Conservation (phyloP, 1,284 basidiomycete species). For the Crepidotus sp. region DNA sequence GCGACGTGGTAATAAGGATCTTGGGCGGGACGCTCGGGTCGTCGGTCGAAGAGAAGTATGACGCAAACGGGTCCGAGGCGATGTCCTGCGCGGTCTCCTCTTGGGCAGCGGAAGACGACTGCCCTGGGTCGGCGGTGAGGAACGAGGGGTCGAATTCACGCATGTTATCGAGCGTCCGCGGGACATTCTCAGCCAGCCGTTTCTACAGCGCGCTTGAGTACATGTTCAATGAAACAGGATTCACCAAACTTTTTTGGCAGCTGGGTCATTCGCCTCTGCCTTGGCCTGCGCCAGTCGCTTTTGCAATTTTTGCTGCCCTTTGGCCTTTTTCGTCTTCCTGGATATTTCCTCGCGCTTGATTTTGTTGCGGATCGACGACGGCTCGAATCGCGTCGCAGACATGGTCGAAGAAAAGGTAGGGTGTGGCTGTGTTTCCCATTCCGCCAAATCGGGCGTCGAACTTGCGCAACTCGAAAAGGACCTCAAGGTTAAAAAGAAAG, state of each 20-base stretch:
- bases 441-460: not conserved
- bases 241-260: constrained; percentile 58
- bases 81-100: constrained; percentile 61
- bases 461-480: not conserved
- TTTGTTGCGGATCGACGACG: constrained; percentile 75
- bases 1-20: constrained; percentile 84
- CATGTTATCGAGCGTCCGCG: constrained; percentile 89
- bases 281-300: constrained; percentile 69
- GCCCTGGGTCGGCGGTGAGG: constrained; percentile 55
- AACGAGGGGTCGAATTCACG: constrained; percentile 85
- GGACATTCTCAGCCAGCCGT: constrained; percentile 78
- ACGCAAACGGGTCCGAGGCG: constrained; percentile 63
- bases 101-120: constrained; percentile 33
- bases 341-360: constrained; percentile 73
- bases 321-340: constrained; percentile 71
- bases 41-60: constrained; percentile 55
- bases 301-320: constrained; percentile 75
- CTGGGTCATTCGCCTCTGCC: constrained; percentile 61
- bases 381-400: constrained; percentile 47
- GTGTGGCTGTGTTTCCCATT: constrained; percentile 5
- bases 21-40: constrained; percentile 70
- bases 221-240: not conserved
- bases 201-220: constrained; percentile 38
- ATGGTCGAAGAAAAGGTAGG: constrained; percentile 25
- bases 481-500: not conserved